Percentiles rank a stretch among this genome's conserved stretches.
phyloP scores from a whole-genome alignment of 2,329 filamentous ascomycete genomes.

The Colletotrichum sp. region DNA sequence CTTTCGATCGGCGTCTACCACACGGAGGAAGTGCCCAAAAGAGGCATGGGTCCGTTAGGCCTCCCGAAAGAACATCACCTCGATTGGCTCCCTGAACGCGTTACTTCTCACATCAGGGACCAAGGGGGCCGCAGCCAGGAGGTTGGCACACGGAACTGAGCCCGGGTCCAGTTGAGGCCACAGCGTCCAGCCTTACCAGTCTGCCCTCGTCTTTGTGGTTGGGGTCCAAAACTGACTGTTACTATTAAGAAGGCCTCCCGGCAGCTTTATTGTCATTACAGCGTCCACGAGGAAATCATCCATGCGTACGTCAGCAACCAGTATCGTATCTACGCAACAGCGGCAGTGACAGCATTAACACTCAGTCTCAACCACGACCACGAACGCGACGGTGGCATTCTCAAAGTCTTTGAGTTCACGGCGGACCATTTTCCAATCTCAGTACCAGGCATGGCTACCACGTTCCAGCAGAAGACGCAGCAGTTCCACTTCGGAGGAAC shows the following conservation, averaged over 20 bases:
- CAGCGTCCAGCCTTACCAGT: slow-evolving; percentile 4
- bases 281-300: neutral
- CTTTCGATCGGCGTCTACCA: neutral
- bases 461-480: neutral
- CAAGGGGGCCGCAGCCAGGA: neutral
- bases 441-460: neutral
- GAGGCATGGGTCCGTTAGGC: neutral
- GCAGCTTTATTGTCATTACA: neutral
- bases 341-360: neutral
- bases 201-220: neutral
- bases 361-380: neutral
- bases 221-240: neutral
- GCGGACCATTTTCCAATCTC: neutral
- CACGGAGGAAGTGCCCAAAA: neutral
- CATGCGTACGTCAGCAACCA: neutral
- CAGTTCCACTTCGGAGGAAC: neutral
- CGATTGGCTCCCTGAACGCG: neutral
- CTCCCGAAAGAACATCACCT: neutral
- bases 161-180: neutral
- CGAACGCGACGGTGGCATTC: neutral
- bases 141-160: neutral
- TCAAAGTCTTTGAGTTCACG: neutral
- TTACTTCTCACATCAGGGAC: neutral
- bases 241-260: neutral
- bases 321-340: neutral